Evolutionary conservation across 1,284 basidiomycete species (phyloP), one percentile per base, ranked within the genome.

Genomic region (Boletellus deceptivus): DNA sequence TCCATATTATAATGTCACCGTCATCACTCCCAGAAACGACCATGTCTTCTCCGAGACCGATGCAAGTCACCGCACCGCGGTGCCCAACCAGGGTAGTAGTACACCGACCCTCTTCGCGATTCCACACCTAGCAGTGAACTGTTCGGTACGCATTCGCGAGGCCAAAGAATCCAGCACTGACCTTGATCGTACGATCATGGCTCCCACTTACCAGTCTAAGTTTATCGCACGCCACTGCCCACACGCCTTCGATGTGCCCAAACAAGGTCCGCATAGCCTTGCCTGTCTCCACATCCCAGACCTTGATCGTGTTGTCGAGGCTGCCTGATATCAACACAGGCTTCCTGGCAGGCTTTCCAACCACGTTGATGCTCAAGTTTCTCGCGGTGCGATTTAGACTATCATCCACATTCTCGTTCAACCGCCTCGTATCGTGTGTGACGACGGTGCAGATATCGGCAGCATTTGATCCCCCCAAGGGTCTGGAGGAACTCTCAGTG

Each of bases 211-310:
- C 94, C 46, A 99, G 77, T 47, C 97, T 80, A 60, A 98, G 76
- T 64, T 93, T 91, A 71, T 99, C 94, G 55, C 89, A 87, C 44
- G 92, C 93, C 29, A 99, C 86, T 13, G 85, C 84, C 96, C 96
- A 99, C 8, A 99, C 93, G 49, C 97, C 97, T 65, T 97, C 93
- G 57, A 94, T 92, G 67, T 97, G 94, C 0, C 96, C 97, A 68
- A 99, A 99, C 52, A 97, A 78, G 31, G 97, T 98, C 59, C 83
- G 78, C 44, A 83, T 75, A 42, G 87, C 82, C 59, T 87, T 83
- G 24, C 89, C 93, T 2, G 84, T 84, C 58, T 96, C 91, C 38
- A 98, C 84, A 64, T 98, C 94, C 97, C 97, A 99, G 16, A 96
- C 65, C 70, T 93, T 94, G 72, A 99, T 87, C 14, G 94, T 98